Percentiles rank a stretch among this genome's conserved stretches.
phyloP scores from a whole-genome alignment of 495 filamentous ascomycete genomes.

The Penicillium longicatenatum region DNA sequence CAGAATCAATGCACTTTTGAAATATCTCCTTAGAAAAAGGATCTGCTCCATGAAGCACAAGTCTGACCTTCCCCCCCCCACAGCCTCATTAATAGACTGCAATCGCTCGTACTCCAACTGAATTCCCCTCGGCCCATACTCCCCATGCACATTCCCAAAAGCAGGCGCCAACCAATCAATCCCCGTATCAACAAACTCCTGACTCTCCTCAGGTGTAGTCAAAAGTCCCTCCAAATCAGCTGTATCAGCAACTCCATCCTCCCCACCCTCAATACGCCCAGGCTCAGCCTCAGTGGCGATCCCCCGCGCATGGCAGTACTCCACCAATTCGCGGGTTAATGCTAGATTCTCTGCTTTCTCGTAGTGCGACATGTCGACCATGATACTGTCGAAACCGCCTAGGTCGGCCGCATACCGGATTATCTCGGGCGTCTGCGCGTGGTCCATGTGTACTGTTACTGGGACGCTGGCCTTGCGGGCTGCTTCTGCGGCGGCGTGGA shows the following conservation, averaged over 20 bases:
- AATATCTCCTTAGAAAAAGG: conserved; percentile 72
- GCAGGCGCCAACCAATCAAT: conserved; percentile 84
- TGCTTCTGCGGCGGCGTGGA: conserved; percentile 65
- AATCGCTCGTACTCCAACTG: conserved; percentile 73
- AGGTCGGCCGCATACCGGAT: conserved; percentile 66
- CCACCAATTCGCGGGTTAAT: conserved; percentile 67
- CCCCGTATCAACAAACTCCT: conserved; percentile 75
- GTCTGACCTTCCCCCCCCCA: conserved; percentile 61
- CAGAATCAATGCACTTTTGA: conserved; percentile 64
- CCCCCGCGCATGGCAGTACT: conserved; percentile 71
- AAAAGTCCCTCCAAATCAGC: conserved; percentile 71
- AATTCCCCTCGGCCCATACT: conserved; percentile 75
- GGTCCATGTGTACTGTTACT: conserved; percentile 74
- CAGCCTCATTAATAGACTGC: conserved; percentile 59
- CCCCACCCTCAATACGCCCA: conserved; percentile 79
- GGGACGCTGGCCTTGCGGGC: conserved; percentile 66
- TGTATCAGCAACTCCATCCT: conserved; percentile 80
- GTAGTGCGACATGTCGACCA: conserved; percentile 83
- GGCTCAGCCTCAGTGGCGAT: conserved; percentile 83
- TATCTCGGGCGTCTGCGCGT: conserved; percentile 72
- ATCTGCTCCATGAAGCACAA: conserved; percentile 81
- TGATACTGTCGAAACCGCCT: conserved; percentile 76
- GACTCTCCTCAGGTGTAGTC: conserved; percentile 76
- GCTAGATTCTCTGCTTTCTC: conserved; percentile 79
- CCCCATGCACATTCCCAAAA: conserved; percentile 85